Evolutionary conservation across 176 grass and related monocot species (phyloP).

Genomic region (Carex littledalei): DNA sequence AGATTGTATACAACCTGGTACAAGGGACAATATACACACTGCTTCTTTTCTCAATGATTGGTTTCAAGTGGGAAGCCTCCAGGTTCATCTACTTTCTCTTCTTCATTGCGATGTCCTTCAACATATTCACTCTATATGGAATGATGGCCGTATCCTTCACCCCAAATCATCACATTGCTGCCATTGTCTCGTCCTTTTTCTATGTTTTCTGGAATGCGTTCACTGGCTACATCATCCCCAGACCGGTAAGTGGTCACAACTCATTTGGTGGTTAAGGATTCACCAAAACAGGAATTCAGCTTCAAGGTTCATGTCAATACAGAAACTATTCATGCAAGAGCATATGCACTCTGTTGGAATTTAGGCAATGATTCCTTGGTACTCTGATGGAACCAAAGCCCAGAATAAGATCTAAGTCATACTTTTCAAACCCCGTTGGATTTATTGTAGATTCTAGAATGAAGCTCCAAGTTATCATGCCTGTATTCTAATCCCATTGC

Average conservation of each 20-base stretch:
- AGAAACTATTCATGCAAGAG: background rate
- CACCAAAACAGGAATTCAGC: background rate
- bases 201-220: constrained; percentile 75
- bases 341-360: background rate
- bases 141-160: constrained; percentile 73
- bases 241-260: constrained; percentile 41
- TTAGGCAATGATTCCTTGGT: background rate
- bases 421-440: background rate
- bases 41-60: constrained; percentile 68
- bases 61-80: constrained; percentile 54
- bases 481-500: background rate
- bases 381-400: background rate
- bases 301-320: background rate
- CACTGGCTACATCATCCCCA: constrained; percentile 57
- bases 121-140: constrained; percentile 69
- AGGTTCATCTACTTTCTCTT: constrained; percentile 81
- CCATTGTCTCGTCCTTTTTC: constrained; percentile 48
- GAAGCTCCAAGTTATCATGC: background rate
- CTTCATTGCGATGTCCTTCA: constrained; percentile 64
- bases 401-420: background rate
- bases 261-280: background rate
- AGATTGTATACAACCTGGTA: constrained; percentile 57
- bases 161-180: constrained; percentile 48
- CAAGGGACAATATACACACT: constrained; percentile 54
- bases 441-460: background rate